Evolutionary conservation across 768 basidiomycete species (phyloP), one percentile per base, ranked within the genome.

Genomic region (Termitomyces sp.): DNA sequence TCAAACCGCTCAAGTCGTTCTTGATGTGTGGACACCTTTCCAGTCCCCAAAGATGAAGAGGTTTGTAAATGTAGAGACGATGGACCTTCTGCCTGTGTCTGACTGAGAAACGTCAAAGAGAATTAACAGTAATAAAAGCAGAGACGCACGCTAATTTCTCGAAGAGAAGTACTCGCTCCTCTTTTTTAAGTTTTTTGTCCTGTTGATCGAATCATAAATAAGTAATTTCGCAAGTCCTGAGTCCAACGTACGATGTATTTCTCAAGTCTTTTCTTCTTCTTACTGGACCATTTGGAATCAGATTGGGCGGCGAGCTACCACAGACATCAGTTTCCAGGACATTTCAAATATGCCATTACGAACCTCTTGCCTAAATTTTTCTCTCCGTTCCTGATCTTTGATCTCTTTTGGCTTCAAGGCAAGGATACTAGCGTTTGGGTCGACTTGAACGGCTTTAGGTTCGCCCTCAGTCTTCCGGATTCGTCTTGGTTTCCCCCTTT

Each of bases 141-240:
- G 41, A 17, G 34, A 81, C 84, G 58, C 72, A 93, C 93, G 84
- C 80, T 58, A 97, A 75, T 67, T 90, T 93, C 60, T 90, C 82
- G 53, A 96, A 84, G 14, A 97, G 77, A 19, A 77, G 68, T 4
- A 82, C 64, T 44, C 93, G 82, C 58, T 92, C 91, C 65, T 97
- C 94, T 67, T 93, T 91, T 71, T 88, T 92, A 46, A 96, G 73
- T 70, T 95, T 95, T 73, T 94, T 94, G 48, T 92, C 88, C 92
- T 94, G 58, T 46, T 4, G n/a, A 7, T 26, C n/a, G 26, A 12
- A 40, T 40, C 24, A 50, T 11, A 6, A 50, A 28, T 24, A 28
- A n/a, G 24, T 24, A 40, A 40, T 17, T 5, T 38, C 30, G 10
- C 10, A 32, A 32, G 30, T 32, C 30, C 30, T 11, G 24, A 37